A percentile compares a stretch with the other conserved stretches of the same genome.
Evolutionary conservation across 805 yeast genomes (phyloP).

Genomic region (Starmerella vitae): DNA sequence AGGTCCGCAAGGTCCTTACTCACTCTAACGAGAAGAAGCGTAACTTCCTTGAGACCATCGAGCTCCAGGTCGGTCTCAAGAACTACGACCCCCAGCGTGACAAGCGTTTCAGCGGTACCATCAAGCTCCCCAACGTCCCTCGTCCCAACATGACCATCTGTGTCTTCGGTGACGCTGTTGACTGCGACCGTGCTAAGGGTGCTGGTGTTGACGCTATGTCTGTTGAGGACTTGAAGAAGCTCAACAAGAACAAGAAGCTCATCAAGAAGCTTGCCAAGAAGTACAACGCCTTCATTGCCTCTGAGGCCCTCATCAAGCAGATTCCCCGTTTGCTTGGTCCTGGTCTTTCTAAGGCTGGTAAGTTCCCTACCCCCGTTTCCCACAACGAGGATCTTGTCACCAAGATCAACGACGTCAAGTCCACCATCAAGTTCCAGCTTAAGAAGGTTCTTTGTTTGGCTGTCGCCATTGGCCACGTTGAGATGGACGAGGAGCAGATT

Average conservation of each 20-base stretch:
- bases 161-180: slow-evolving; percentile 99
- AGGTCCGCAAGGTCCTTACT: slow-evolving; percentile 83
- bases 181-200: slow-evolving; percentile 99
- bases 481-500: slow-evolving; percentile 93
- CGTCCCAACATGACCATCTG: slow-evolving; percentile 99
- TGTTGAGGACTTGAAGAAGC: slow-evolving; percentile 98
- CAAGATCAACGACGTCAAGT: slow-evolving; percentile 93
- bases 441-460: slow-evolving; percentile 99
- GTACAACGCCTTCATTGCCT: slow-evolving; percentile 98
- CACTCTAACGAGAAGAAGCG: slow-evolving; percentile 96
- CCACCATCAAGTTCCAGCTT: slow-evolving; percentile 99
- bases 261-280: slow-evolving; percentile 99
- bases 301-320: slow-evolving; percentile 98
- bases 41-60: slow-evolving; percentile 99
- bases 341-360: slow-evolving; percentile 99
- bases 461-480: slow-evolving; percentile 99
- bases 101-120: slow-evolving; percentile 99
- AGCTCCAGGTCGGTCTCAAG: slow-evolving; percentile 98
- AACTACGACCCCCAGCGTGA: slow-evolving; percentile 99
- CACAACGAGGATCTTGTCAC: slow-evolving; percentile 95
- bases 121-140: slow-evolving; percentile 96
- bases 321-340: slow-evolving; percentile 99
- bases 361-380: slow-evolving; percentile 99
- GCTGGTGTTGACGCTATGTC: slow-evolving; percentile 99
- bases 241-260: slow-evolving; percentile 99